phyloP scores from a whole-genome alignment of 768 basidiomycete genomes.

The Erythrobasidium yunnanense region DNA sequence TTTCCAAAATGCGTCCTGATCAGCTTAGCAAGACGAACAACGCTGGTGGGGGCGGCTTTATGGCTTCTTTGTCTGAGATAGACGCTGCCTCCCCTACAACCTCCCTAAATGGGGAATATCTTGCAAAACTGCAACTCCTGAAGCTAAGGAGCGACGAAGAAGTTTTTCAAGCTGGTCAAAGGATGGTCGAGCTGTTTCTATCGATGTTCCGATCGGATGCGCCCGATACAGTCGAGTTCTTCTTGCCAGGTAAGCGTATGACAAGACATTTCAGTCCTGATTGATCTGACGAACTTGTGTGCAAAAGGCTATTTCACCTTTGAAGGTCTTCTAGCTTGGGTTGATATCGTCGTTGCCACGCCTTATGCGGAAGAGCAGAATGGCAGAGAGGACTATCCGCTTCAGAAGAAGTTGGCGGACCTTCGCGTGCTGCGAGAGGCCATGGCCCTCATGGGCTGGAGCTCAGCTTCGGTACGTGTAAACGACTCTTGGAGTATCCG shows the following conservation, averaged over 20 bases:
- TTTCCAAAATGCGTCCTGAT: not conserved
- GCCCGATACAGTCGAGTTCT: not conserved
- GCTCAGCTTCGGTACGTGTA: not conserved
- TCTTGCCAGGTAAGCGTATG: not conserved
- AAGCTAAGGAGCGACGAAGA: not conserved
- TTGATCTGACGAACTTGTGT: not conserved
- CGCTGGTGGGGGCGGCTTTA: no score
- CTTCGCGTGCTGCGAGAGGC: not conserved
- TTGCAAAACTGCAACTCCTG: not conserved
- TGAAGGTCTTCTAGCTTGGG: slow-evolving; percentile 19
- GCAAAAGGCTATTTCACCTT: not conserved
- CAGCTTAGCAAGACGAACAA: not conserved
- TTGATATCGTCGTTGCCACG: slow-evolving; percentile 1
- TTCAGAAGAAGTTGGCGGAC: not conserved
- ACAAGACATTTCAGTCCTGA: not conserved
- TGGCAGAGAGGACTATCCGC: slow-evolving; percentile 1
- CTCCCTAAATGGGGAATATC: not conserved
- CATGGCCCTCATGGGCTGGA: not conserved
- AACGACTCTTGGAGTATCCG: not conserved
- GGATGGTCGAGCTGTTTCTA: not conserved
- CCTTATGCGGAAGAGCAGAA: not conserved
- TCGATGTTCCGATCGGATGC: not conserved
- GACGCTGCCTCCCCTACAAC: no score
- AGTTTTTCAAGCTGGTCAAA: slow-evolving; percentile 9
- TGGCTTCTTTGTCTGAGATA: no score